phyloP scores from a whole-genome alignment of 2,329 filamentous ascomycete species.

The Diaporthe citri region DNA sequence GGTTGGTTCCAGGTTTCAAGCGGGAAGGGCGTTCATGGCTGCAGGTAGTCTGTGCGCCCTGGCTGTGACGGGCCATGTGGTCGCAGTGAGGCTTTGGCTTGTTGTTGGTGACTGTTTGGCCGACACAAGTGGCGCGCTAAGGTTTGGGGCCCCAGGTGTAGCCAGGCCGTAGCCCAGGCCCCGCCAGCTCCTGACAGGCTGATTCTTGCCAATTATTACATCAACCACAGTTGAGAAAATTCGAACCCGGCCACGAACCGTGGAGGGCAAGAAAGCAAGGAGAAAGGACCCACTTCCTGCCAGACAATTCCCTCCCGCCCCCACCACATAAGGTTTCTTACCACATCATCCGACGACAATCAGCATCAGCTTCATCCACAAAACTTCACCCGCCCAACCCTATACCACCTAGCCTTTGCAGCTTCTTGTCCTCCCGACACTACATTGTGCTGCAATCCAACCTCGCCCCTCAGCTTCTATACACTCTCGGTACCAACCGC shows the following conservation, averaged over 20 bases:
- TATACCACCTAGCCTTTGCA: background rate
- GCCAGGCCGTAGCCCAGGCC: background rate
- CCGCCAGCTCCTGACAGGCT: background rate
- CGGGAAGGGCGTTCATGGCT: background rate
- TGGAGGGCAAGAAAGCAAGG: background rate
- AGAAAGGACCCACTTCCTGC: slow-evolving; percentile 17
- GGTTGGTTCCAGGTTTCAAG: background rate
- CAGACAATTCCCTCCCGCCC: slow-evolving; percentile 7
- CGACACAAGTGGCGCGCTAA: slow-evolving; percentile 6
- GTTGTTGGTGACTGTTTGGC: slow-evolving; percentile 10
- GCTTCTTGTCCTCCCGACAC: background rate
- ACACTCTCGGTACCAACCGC: background rate
- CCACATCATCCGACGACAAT: slow-evolving; percentile 14
- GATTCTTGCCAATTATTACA: background rate
- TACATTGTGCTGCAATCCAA: background rate
- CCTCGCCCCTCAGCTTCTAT: slow-evolving; percentile 8
- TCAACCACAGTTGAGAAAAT: slow-evolving; percentile 10
- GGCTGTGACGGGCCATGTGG: background rate
- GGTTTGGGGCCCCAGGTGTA: slow-evolving; percentile 8
- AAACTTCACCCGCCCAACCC: slow-evolving; percentile 2
- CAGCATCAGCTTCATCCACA: slow-evolving; percentile 14
- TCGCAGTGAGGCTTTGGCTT: background rate
- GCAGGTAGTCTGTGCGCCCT: background rate
- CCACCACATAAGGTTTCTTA: slow-evolving; percentile 25
- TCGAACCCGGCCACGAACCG: background rate